phyloP scores from a whole-genome alignment of 768 basidiomycete species.

The Mycena metata region DNA sequence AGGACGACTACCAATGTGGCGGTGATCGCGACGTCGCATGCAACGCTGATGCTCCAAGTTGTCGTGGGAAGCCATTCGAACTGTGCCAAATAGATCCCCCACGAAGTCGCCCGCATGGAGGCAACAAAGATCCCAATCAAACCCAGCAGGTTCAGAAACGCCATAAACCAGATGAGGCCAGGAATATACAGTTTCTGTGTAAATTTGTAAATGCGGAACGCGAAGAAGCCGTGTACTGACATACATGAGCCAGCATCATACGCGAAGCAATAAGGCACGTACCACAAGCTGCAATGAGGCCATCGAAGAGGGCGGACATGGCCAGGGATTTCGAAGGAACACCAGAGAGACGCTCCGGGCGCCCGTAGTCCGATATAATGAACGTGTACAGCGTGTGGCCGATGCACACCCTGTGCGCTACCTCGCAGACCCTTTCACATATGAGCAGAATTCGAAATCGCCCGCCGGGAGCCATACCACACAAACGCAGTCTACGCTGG shows the following conservation, averaged over 20 bases:
- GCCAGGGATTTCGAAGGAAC: background rate
- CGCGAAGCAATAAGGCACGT: background rate
- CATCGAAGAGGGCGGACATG: conserved; percentile 6
- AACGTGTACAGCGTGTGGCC: background rate
- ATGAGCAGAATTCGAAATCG: background rate
- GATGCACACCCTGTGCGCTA: conserved; percentile 7
- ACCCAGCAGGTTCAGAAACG: background rate
- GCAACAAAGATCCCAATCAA: background rate
- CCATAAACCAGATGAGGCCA: conserved; percentile 6
- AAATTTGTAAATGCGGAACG: conserved; percentile 7
- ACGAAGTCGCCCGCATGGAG: background rate
- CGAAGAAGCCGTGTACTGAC: conserved; percentile 14
- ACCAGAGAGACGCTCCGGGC: background rate
- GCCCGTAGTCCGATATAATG: conserved; percentile 16
- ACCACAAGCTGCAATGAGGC: conserved; percentile 3
- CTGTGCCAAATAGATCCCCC: background rate
- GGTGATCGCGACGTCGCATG: conserved; percentile 1
- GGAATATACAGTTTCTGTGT: conserved; percentile 2
- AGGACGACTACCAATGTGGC: conserved; percentile 9
- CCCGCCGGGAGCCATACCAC: background rate
- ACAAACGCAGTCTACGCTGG: conserved; percentile 8
- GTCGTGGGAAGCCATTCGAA: conserved; percentile 13
- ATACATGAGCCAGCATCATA: background rate
- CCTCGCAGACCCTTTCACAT: background rate
- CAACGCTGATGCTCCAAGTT: background rate